A percentile compares a stretch with the other conserved stretches of the same genome.
Evolutionary conservation across 192 early-diverging fungal species (phyloP).

Genomic region (Backusella luteola): DNA sequence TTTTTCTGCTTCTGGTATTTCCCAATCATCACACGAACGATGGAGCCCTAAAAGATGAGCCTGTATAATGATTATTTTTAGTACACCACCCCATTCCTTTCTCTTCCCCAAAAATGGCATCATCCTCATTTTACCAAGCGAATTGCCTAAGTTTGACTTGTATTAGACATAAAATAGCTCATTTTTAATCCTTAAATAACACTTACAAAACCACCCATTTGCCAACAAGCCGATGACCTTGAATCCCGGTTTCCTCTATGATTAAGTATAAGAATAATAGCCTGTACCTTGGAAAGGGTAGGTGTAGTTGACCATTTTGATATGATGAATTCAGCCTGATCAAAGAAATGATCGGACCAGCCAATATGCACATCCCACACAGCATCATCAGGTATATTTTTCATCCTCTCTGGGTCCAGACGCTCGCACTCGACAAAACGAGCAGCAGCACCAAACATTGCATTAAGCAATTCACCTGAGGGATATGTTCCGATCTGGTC

Average conservation of each 20-base stretch:
- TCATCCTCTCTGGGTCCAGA: background rate
- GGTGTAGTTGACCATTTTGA: constrained; percentile 12
- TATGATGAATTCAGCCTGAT: constrained; percentile 20
- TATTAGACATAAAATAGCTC: background rate
- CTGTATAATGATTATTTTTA: background rate
- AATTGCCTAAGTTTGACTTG: background rate
- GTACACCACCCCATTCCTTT: background rate
- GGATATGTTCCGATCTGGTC: constrained; percentile 23
- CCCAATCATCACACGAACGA: constrained; percentile 5
- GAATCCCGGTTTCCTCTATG: constrained; percentile 25
- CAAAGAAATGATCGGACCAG: constrained; percentile 31
- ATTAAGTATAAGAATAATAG: constrained; percentile 27
- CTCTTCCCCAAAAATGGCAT: background rate
- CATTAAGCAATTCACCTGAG: constrained; percentile 16
- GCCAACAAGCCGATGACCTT: constrained; percentile 26
- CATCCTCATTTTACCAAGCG: background rate
- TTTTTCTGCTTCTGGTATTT: background rate
- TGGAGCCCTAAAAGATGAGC: constrained; percentile 8
- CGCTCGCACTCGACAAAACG: constrained; percentile 28
- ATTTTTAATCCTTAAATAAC: background rate
- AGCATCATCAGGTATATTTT: constrained; percentile 3
- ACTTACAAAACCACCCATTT: constrained; percentile 25
- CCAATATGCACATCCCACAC: constrained; percentile 26
- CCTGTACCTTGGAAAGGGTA: constrained; percentile 29
- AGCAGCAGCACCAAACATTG: constrained; percentile 34